Evolutionary conservation across 1,284 basidiomycete species (phyloP), one percentile per base, ranked within the genome.

Genomic region (Ustilago esculenta): DNA sequence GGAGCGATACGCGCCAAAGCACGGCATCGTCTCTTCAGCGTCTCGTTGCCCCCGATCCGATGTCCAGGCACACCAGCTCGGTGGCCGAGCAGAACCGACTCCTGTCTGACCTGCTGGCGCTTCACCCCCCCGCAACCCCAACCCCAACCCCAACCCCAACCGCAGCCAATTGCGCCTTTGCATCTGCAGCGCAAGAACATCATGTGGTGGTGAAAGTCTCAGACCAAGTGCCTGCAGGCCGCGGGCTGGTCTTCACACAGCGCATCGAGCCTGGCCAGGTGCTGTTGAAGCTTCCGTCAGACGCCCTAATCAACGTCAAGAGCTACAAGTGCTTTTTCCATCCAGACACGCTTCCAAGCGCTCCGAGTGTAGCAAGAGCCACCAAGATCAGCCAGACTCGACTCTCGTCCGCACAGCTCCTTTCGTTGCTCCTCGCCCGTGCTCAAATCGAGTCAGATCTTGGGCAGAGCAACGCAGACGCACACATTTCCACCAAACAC

Each of bases 211-310:
- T 69, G 14, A 9, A 37, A 12, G 51, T 69, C 7, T 63, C 66
- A 23, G 53, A 64, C 15, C 41, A 47, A 32, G 54, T 69, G 17
- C 66, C 64, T 11, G 65, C 66, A 3, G 66, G 71, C 21, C 56
- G 71, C 36, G 71, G 71, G 2, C 35, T 73, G 27, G 61, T 73
- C 11, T 69, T 51, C 47, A 73, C 53, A 2, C 33, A 35, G 6
- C 23, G 37, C 12, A 44, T 73, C 29, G 29, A 60, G 3, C 49
- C 71, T 4, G 57, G 37, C 15, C 58, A 70, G 29, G 36, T 54
- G 9, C 24, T 73, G 34, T 53, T 73, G 6, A 51, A 41, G 4
- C 34, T 73, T 2, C 52, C 56, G 0, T 14, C 43, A 4, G 42
- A 55, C 23, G 24, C 43, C 27, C 47, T 73, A 25, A 51, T 73